A percentile compares a stretch with the other conserved stretches of the same genome.
These are phyloP conservation scores for Yarrowia bubula DNA, from an alignment of 805 yeast species.

Conservation along the genomic window DNA sequence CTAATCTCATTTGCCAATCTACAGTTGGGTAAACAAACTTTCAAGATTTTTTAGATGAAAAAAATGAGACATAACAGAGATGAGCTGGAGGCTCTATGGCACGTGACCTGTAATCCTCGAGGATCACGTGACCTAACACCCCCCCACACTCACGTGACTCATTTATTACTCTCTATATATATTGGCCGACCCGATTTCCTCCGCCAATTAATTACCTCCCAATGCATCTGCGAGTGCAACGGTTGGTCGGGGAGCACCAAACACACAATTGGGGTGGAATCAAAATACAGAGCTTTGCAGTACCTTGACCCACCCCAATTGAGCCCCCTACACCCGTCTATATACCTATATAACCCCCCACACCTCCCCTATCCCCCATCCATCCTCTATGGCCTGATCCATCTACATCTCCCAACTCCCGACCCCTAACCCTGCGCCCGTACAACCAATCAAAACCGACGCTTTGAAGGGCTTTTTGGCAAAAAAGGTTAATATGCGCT, in stretches of 20 bases:
- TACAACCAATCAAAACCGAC: slow-evolving; percentile 27
- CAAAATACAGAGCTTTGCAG: too few species aligned
- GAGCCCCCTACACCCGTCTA: neutral
- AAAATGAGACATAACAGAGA: neutral
- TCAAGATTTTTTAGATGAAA: neutral
- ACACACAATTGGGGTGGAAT: neutral
- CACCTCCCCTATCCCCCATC: neutral
- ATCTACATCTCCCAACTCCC: neutral
- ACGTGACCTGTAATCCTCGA: too few species aligned
- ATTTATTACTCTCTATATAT: too few species aligned
- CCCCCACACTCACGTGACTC: neutral
- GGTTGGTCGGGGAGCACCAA: neutral
- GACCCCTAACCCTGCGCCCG: slow-evolving; percentile 7
- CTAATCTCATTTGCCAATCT: too few species aligned
- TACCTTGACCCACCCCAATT: neutral
- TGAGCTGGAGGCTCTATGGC: too few species aligned
- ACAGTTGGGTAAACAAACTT: neutral
- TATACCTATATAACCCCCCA: neutral
- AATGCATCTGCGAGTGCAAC: neutral
- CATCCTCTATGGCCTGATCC: neutral
- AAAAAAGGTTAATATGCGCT: slow-evolving; percentile 15
- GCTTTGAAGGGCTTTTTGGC: slow-evolving; percentile 26
- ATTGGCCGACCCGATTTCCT: too few species aligned
- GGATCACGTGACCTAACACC: too few species aligned
- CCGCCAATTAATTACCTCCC: neutral